These are phyloP conservation scores for Backusella morwellensis DNA, from an alignment of 192 early-diverging fungal genomes.

Conservation along the genomic window DNA sequence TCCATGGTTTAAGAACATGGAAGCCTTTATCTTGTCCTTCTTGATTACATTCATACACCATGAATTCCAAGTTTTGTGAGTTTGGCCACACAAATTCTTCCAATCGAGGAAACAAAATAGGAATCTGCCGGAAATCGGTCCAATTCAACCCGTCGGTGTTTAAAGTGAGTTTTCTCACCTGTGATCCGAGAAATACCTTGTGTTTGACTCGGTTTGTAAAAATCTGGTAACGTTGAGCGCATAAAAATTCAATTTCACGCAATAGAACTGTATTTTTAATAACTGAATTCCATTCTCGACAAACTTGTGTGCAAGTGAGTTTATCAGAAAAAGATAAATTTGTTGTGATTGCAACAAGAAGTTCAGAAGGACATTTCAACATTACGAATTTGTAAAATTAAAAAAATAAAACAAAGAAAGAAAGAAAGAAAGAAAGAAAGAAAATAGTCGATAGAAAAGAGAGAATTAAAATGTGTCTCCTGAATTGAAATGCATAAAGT, in stretches of 20 bases:
- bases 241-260: background rate
- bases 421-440: background rate
- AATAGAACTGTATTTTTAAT: background rate
- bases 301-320: background rate
- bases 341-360: background rate
- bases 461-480: background rate
- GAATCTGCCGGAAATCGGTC: background rate
- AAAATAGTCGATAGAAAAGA: background rate
- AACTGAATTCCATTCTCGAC: background rate
- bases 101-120: background rate
- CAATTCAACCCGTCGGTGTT: background rate
- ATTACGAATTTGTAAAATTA: background rate
- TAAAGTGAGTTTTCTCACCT: background rate
- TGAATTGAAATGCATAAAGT: background rate
- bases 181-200: background rate
- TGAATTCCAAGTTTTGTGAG: background rate
- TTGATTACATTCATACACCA: background rate
- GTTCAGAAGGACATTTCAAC: slow-evolving; percentile 1
- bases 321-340: background rate
- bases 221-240: background rate
- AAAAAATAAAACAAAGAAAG: background rate
- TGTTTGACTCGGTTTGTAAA: background rate
- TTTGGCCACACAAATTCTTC: background rate
- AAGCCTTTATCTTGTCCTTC: background rate
- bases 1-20: background rate